These are phyloP conservation scores for Fomitopsis serialis DNA, from an alignment of 768 basidiomycete genomes.

Conservation along the genomic window DNA sequence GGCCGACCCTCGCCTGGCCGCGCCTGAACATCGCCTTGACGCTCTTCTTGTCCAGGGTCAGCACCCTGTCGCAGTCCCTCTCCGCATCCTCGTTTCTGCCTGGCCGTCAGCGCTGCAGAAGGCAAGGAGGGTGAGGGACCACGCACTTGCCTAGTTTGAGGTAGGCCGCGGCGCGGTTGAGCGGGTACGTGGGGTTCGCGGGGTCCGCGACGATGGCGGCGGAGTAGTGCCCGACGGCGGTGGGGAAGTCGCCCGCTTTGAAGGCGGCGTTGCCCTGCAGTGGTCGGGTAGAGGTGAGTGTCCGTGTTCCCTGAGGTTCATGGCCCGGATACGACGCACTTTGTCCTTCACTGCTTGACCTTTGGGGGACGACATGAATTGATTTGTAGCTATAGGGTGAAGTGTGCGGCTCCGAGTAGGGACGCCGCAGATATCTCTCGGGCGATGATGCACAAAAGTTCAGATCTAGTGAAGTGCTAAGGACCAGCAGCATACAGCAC, in stretches of 20 bases:
- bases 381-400: too few species aligned
- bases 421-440: too few species aligned
- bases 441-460: too few species aligned
- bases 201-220: slow-evolving; percentile 69
- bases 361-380: slow-evolving; percentile 7
- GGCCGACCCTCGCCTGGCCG: slow-evolving; percentile 60
- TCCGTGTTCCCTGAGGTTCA: too few species aligned
- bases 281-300: neutral
- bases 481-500: too few species aligned
- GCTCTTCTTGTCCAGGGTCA: slow-evolving; percentile 51
- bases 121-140: slow-evolving; percentile 5
- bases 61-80: slow-evolving; percentile 67
- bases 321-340: slow-evolving; percentile 3
- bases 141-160: slow-evolving; percentile 94
- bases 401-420: too few species aligned
- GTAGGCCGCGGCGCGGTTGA: slow-evolving; percentile 90
- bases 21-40: slow-evolving; percentile 79
- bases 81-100: slow-evolving; percentile 76
- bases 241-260: slow-evolving; percentile 71
- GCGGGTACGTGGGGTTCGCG: slow-evolving; percentile 68
- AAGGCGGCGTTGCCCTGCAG: slow-evolving; percentile 82
- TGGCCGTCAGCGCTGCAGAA: too few species aligned
- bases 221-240: slow-evolving; percentile 84
- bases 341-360: slow-evolving; percentile 15
- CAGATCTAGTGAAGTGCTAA: too few species aligned